phyloP scores from a whole-genome alignment of 176 grass and related monocot species.

The Ampelocalamus luodianensis region DNA sequence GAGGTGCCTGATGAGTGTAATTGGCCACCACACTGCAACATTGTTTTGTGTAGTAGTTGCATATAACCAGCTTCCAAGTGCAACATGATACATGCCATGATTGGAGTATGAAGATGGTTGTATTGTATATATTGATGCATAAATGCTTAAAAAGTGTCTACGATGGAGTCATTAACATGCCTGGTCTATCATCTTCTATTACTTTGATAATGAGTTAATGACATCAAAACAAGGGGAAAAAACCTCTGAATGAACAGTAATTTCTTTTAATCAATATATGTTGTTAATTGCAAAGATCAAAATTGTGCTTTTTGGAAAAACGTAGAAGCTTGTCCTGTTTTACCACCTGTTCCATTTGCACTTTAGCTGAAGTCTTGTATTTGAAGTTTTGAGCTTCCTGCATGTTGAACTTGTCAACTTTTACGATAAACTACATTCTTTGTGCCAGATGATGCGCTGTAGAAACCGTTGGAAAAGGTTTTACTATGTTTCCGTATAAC shows the following conservation, averaged over 20 bases:
- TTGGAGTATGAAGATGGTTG: not conserved
- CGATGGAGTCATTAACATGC: not conserved
- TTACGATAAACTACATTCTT: not conserved
- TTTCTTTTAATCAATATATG: not conserved
- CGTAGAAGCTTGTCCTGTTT: not conserved
- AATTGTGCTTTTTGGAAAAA: not conserved
- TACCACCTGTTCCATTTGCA: not conserved
- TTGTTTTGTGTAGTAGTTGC: not conserved
- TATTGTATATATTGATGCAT: not conserved
- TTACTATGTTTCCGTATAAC: not conserved
- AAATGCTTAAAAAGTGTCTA: not conserved
- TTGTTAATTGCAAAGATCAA: not conserved
- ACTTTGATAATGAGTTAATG: not conserved
- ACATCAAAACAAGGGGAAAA: not conserved
- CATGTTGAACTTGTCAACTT: not conserved
- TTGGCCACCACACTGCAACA: not conserved
- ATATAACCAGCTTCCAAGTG: not conserved
- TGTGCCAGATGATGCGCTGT: not conserved
- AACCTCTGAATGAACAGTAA: not conserved
- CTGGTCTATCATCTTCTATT: not conserved
- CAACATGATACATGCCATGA: not conserved
- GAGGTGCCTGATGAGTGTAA: not conserved
- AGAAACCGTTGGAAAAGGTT: not conserved
- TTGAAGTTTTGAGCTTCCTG: not conserved
- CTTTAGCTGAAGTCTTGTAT: not conserved